Evolutionary conservation across 2,329 filamentous ascomycete species (phyloP).

Genomic region (Colletotrichum lini): DNA sequence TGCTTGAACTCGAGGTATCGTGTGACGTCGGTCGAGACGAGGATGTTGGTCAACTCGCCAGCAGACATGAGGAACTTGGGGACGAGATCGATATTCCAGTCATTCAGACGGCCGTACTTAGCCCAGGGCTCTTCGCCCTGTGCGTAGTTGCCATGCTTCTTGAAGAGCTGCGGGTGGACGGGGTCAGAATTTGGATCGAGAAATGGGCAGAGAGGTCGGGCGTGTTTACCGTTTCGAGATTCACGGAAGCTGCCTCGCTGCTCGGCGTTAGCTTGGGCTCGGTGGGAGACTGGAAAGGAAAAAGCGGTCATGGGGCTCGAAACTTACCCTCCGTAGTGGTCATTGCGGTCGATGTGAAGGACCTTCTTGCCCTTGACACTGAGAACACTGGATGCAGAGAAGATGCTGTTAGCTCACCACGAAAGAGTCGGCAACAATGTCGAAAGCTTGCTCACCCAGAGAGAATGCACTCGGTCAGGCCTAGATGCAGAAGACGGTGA

Average conservation of each 20-base stretch:
- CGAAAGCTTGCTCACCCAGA: slow-evolving; percentile 78
- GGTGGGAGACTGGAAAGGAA: slow-evolving; percentile 11
- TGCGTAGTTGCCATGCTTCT: slow-evolving; percentile 90
- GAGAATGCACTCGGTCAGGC: slow-evolving; percentile 98
- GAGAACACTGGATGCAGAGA: slow-evolving; percentile 75
- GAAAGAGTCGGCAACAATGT: slow-evolving; percentile 3
- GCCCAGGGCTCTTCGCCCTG: slow-evolving; percentile 94
- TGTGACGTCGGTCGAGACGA: slow-evolving; percentile 94
- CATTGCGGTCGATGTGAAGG: slow-evolving; percentile 97
- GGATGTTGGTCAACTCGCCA: slow-evolving; percentile 97
- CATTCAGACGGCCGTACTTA: slow-evolving; percentile 95
- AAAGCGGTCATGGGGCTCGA: slow-evolving; percentile 33
- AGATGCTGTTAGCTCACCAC: slow-evolving; percentile 17
- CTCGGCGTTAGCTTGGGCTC: slow-evolving; percentile 35
- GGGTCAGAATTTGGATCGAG: slow-evolving; percentile 36
- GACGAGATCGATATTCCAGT: slow-evolving; percentile 99
- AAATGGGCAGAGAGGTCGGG: slow-evolving; percentile 48
- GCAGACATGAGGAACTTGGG: slow-evolving; percentile 99
- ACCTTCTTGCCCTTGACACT: slow-evolving; percentile 99
- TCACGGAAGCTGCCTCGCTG: slow-evolving; percentile 95
- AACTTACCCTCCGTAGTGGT: slow-evolving; percentile 96
- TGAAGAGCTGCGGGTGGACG: slow-evolving; percentile 80
- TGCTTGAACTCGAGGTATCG: slow-evolving; percentile 94
- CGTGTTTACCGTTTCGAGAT: slow-evolving; percentile 85
- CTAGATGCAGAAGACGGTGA: slow-evolving; percentile 61